Evolutionary conservation across 139 green algal genomes (phyloP), one percentile per base, ranked within the genome.

Genomic region (Spirogloea muscicola): DNA sequence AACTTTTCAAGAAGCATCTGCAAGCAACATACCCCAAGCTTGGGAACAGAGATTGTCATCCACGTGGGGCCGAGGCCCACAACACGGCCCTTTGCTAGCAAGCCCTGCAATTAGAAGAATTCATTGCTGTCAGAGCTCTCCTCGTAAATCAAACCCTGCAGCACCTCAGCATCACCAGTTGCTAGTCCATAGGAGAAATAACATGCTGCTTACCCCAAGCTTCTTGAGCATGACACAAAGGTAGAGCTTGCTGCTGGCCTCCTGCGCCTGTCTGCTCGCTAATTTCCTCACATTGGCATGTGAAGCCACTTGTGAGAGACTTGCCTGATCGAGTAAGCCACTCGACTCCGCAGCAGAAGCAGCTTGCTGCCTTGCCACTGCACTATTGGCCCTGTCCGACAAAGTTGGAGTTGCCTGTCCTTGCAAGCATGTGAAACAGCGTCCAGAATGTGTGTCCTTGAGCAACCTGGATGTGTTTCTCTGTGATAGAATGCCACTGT

Each of bases 221-320:
- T 18, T 31, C 63, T 55, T 29, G 73, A 97, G 84, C 82, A 95
- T 74, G 36, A 89, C 77, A 16, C 82, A 89, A 31, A 97, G 80
- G 77, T 91, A 95, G 36, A 97, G 66, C 41, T 80, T 81, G 25
- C 88, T 57, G 37, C 66, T 84, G 36, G 73, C 86, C 41, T 97
- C 90, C 84, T 95, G 88, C 48, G 52, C 68, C 0, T 33, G 29
- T 27, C 79, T 84, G 59, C 39, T 43, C 18, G 84, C 83, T 3
- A 77, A n/a, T 75, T 93, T 93, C 31, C 82, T 76, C 46, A 94
- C 84, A 66, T 97, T 97, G 82, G 86, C 91, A 72, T 96, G 89
- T 3, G 82, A 48, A 1, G 90, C 82, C 10, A 94, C 74, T 9
- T 66, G 61, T 3, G 38, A 68, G 5, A 90, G 64, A 44, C 58